These are phyloP conservation scores for Colletotrichum scovillei DNA, from an alignment of 2,329 filamentous ascomycete species.

Conservation along the genomic window DNA sequence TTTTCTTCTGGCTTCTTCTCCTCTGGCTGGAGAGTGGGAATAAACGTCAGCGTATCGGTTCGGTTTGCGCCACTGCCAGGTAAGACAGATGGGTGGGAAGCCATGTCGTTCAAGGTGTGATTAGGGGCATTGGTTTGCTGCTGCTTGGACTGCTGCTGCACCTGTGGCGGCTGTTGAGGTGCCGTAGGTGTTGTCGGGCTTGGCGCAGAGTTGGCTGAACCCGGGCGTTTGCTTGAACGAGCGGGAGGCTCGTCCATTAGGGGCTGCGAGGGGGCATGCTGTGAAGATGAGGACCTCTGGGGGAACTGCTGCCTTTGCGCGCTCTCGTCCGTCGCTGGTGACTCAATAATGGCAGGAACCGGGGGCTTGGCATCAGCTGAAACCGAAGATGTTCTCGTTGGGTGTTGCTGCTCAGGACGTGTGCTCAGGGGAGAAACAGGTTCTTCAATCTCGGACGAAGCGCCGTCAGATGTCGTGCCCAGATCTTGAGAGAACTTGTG, in stretches of 20 bases:
- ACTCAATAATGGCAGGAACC: slow-evolving; percentile 74
- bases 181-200: slow-evolving; percentile 25
- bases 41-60: slow-evolving; percentile 83
- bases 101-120: slow-evolving; percentile 71
- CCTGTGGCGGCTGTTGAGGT: slow-evolving; percentile 21
- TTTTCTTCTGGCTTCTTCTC: slow-evolving; percentile 78
- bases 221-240: slow-evolving; percentile 56
- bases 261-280: slow-evolving; percentile 40
- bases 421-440: slow-evolving; percentile 33
- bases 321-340: slow-evolving; percentile 61
- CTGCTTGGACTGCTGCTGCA: slow-evolving; percentile 38
- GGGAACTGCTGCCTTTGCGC: slow-evolving; percentile 53
- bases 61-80: slow-evolving; percentile 74
- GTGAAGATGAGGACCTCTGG: slow-evolving; percentile 61
- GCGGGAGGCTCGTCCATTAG: slow-evolving; percentile 56
- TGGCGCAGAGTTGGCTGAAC: slow-evolving; percentile 36
- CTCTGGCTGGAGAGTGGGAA: slow-evolving; percentile 76
- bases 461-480: slow-evolving; percentile 57
- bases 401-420: slow-evolving; percentile 45
- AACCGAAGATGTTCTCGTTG: slow-evolving; percentile 48
- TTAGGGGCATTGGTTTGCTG: slow-evolving; percentile 29
- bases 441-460: slow-evolving; percentile 47
- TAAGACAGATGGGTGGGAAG: slow-evolving; percentile 73
- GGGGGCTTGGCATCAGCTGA: slow-evolving; percentile 44
- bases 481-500: slow-evolving; percentile 62